phyloP scores from a whole-genome alignment of 2,329 filamentous ascomycete species.

The Biscogniauxia mediterranea region DNA sequence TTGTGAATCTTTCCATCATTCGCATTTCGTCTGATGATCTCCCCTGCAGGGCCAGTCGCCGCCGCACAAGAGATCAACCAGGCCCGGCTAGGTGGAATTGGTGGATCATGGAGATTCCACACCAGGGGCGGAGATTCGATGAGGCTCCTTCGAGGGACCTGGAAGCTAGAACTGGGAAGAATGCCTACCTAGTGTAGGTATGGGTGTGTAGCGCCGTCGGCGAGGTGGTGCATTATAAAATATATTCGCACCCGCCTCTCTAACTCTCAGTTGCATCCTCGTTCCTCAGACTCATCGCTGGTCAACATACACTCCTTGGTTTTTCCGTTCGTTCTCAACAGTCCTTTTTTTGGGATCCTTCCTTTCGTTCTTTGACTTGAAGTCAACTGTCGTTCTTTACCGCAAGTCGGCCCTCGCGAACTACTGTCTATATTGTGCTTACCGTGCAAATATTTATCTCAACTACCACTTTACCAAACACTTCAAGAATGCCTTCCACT shows the following conservation, averaged over 20 bases:
- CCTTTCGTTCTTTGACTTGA: slow-evolving; percentile 8
- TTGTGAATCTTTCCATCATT: not conserved
- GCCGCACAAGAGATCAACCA: not conserved
- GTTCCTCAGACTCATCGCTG: slow-evolving; percentile 3
- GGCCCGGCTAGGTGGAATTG: not conserved
- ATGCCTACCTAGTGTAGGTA: not conserved
- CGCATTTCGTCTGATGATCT: not conserved
- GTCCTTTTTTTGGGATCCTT: slow-evolving; percentile 1
- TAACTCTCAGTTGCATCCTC: not conserved
- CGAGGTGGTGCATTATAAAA: not conserved
- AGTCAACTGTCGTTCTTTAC: slow-evolving; percentile 9
- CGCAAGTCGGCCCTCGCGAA: slow-evolving; percentile 6
- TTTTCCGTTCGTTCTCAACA: slow-evolving; percentile 1
- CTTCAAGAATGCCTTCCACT: slow-evolving; percentile 1
- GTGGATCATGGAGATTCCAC: not conserved
- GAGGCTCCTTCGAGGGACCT: not conserved
- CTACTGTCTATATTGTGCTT: slow-evolving; percentile 1
- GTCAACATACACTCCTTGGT: slow-evolving; percentile 4
- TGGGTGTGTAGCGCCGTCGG: too few relatives aligned
- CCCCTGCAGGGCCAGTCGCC: not conserved
- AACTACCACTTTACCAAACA: not conserved
- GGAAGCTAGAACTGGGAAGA: not conserved
- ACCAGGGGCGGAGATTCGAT: not conserved
- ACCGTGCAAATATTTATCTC: not conserved
- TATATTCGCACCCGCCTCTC: not conserved